phyloP scores from a whole-genome alignment of 495 filamentous ascomycete genomes.

The Chaetomium fimeti region DNA sequence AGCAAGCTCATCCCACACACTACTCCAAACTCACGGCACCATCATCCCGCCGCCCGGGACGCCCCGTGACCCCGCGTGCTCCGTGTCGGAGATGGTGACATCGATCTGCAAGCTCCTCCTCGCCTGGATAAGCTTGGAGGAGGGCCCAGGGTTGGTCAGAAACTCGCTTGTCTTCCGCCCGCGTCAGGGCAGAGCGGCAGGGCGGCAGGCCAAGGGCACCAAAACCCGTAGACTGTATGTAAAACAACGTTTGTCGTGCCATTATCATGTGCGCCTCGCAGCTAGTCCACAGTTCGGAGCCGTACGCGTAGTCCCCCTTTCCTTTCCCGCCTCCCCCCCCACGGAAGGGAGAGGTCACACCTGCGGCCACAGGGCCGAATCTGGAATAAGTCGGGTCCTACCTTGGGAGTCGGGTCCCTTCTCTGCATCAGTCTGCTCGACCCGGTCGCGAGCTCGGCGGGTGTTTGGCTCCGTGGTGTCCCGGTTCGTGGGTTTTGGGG shows the following conservation, averaged over 20 bases:
- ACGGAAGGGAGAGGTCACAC: constrained; percentile 2
- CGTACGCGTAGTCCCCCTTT: neutral
- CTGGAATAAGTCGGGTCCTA: neutral
- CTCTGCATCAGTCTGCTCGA: neutral
- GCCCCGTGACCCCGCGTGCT: neutral
- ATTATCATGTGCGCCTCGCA: constrained; percentile 1
- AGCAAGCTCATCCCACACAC: neutral
- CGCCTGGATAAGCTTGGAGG: neutral
- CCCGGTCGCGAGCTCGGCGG: neutral
- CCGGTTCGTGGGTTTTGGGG: constrained; percentile 9
- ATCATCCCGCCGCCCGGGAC: neutral
- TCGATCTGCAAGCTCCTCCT: neutral
- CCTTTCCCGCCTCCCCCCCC: neutral
- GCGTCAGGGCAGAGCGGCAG: neutral
- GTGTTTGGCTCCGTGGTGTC: constrained; percentile 2
- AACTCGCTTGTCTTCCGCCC: neutral
- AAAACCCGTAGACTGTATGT: neutral
- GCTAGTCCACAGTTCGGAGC: neutral
- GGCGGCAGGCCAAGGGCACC: neutral
- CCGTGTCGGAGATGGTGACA: constrained; percentile 4
- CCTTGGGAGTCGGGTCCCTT: neutral
- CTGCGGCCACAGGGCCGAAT: neutral
- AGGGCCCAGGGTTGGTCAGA: neutral
- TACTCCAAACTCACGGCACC: neutral
- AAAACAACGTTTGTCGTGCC: neutral